phyloP scores from a whole-genome alignment of 2,329 filamentous ascomycete genomes.

The Pleoardoris graminearum region DNA sequence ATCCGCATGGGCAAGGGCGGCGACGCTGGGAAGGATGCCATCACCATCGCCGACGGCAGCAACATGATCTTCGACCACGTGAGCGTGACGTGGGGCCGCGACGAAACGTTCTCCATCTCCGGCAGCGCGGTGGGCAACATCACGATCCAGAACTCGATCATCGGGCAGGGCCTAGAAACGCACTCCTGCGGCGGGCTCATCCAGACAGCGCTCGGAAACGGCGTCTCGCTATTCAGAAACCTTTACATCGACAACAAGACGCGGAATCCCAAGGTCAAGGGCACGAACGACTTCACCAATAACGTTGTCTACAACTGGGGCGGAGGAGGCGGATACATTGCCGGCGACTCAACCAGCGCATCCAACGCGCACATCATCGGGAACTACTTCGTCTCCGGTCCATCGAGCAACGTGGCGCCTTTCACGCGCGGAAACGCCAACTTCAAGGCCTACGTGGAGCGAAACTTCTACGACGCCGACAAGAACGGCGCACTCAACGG shows the following conservation, averaged over 20 bases:
- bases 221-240: slow-evolving; percentile 58
- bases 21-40: slow-evolving; percentile 57
- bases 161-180: slow-evolving; percentile 58
- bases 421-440: slow-evolving; percentile 61
- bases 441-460: slow-evolving; percentile 58
- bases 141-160: slow-evolving; percentile 58
- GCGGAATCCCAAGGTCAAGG: slow-evolving; percentile 61
- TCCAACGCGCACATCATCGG: slow-evolving; percentile 58
- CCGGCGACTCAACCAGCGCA: slow-evolving; percentile 53
- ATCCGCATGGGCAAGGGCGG: slow-evolving; percentile 59
- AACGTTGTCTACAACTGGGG: slow-evolving; percentile 62
- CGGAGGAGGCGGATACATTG: slow-evolving; percentile 58
- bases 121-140: slow-evolving; percentile 52
- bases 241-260: slow-evolving; percentile 63
- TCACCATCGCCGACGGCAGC: slow-evolving; percentile 57
- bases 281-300: slow-evolving; percentile 58
- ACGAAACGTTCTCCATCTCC: slow-evolving; percentile 59
- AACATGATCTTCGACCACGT: slow-evolving; percentile 63
- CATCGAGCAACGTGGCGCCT: slow-evolving; percentile 53
- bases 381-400: slow-evolving; percentile 62
- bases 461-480: slow-evolving; percentile 58
- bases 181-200: slow-evolving; percentile 59
- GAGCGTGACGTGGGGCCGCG: slow-evolving; percentile 58
- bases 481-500: slow-evolving; percentile 56
- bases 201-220: slow-evolving; percentile 51